Conservation (phyloP, 2,329 filamentous ascomycete species). For the Bipolaris bicolor region DNA sequence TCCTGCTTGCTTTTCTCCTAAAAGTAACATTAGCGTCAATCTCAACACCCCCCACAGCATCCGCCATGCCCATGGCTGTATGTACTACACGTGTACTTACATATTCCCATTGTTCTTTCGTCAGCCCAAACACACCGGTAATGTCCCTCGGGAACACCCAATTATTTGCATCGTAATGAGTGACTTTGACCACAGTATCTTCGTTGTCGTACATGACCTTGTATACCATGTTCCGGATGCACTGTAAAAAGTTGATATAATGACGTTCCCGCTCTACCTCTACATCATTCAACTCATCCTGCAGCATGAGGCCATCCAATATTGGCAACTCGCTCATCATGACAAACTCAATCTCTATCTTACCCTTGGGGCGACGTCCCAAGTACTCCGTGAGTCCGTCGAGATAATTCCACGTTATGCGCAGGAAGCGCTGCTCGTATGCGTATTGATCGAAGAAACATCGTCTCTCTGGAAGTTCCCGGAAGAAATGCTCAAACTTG, state of each 20-base stretch:
- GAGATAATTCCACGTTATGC: background rate
- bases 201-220: conserved; percentile 23
- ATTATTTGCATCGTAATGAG: conserved; percentile 24
- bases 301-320: background rate
- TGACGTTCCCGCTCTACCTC: background rate
- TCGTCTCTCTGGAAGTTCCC: background rate
- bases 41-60: background rate
- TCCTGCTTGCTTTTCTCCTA: conserved; percentile 13
- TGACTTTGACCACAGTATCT: conserved; percentile 20
- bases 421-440: conserved; percentile 18
- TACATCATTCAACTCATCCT: background rate
- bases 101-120: conserved; percentile 28
- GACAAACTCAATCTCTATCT: conserved; percentile 27
- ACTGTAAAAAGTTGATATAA: conserved; percentile 26
- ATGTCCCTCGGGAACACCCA: conserved; percentile 26
- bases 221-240: conserved; percentile 26
- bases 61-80: no score
- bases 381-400: background rate
- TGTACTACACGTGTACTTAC: conserved; percentile 12
- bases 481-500: conserved; percentile 29
- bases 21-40: background rate
- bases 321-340: conserved; percentile 22
- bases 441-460: conserved; percentile 5
- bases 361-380: background rate
- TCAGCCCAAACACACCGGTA: conserved; percentile 22